A percentile compares a stretch with the other conserved stretches of the same genome.
Evolutionary conservation across 2,329 filamentous ascomycete genomes (phyloP).

Genomic region (Fusarium musae): DNA sequence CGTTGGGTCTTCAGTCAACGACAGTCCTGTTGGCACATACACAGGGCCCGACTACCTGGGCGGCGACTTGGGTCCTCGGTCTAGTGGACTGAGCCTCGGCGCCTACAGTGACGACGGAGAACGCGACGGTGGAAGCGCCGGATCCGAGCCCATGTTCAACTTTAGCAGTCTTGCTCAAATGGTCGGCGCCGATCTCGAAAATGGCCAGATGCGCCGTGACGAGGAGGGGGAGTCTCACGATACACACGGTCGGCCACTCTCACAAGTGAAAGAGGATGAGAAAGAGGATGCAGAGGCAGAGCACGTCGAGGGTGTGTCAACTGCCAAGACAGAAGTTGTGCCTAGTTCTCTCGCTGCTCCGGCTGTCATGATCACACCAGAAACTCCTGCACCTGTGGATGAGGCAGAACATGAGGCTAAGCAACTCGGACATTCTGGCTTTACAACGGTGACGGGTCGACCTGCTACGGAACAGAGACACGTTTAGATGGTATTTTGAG

Average conservation of each 20-base stretch:
- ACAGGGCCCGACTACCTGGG: slow-evolving; percentile 48
- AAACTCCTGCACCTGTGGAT: slow-evolving; percentile 56
- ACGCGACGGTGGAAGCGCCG: slow-evolving; percentile 60
- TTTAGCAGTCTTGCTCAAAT: slow-evolving; percentile 89
- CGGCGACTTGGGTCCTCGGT: slow-evolving; percentile 59
- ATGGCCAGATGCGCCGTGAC: slow-evolving; percentile 50
- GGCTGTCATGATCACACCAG: slow-evolving; percentile 61
- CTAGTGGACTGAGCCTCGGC: slow-evolving; percentile 64
- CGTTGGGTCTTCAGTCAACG: slow-evolving; percentile 78
- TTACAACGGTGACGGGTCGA: slow-evolving; percentile 44
- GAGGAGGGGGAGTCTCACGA: slow-evolving; percentile 43
- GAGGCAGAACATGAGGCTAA: slow-evolving; percentile 54
- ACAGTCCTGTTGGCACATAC: slow-evolving; percentile 70
- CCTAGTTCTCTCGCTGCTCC: slow-evolving; percentile 47
- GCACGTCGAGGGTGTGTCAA: slow-evolving; percentile 42
- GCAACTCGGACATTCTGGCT: slow-evolving; percentile 55
- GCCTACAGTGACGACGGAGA: slow-evolving; percentile 61
- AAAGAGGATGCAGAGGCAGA: slow-evolving; percentile 49
- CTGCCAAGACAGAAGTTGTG: slow-evolving; percentile 4
- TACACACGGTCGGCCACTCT: slow-evolving; percentile 45
- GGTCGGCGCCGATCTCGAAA: slow-evolving; percentile 73
- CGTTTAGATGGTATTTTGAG: slow-evolving; percentile 39
- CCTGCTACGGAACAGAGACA: not conserved
- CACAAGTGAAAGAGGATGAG: slow-evolving; percentile 53
- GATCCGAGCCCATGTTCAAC: slow-evolving; percentile 85